These are phyloP conservation scores for Coccinonectria pachysandricola DNA, from an alignment of 2,329 filamentous ascomycete species.

Conservation along the genomic window DNA sequence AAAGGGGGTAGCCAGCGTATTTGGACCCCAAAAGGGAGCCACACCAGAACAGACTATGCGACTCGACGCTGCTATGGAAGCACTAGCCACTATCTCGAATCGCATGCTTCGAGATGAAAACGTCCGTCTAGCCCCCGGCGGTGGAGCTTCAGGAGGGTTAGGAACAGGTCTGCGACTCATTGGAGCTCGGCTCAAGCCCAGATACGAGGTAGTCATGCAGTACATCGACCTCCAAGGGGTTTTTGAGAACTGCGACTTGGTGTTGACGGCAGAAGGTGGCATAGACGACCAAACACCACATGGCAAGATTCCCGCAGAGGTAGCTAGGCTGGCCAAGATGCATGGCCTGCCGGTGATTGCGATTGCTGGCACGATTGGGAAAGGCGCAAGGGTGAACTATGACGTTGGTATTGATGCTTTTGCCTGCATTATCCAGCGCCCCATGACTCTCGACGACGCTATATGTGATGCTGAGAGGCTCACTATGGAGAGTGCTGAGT, in stretches of 20 bases:
- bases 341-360: conserved; percentile 34
- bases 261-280: conserved; percentile 42
- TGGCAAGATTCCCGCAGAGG: conserved; percentile 43
- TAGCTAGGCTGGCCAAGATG: conserved; percentile 36
- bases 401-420: conserved; percentile 25
- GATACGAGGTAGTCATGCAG: conserved; percentile 39
- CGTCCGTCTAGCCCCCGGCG: conserved; percentile 30
- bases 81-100: conserved; percentile 26
- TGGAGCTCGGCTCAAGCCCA: conserved; percentile 33
- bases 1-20: conserved; percentile 37
- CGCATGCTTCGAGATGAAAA: conserved; percentile 23
- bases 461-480: conserved; percentile 21
- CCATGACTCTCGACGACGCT: conserved; percentile 22
- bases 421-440: conserved; percentile 23
- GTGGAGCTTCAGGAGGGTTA: conserved; percentile 41
- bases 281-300: conserved; percentile 40
- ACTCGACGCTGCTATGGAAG: conserved; percentile 33
- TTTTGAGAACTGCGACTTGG: conserved; percentile 37
- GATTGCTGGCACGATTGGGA: conserved; percentile 27
- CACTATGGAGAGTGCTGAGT: conserved; percentile 23
- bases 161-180: conserved; percentile 39
- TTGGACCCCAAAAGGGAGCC: conserved; percentile 42
- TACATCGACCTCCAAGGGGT: conserved; percentile 37
- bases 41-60: conserved; percentile 30
- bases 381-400: conserved; percentile 23